Percentiles rank a stretch among this genome's conserved stretches.
phyloP scores from a whole-genome alignment of 257 asterid genomes.

The Solanum neorickii region DNA sequence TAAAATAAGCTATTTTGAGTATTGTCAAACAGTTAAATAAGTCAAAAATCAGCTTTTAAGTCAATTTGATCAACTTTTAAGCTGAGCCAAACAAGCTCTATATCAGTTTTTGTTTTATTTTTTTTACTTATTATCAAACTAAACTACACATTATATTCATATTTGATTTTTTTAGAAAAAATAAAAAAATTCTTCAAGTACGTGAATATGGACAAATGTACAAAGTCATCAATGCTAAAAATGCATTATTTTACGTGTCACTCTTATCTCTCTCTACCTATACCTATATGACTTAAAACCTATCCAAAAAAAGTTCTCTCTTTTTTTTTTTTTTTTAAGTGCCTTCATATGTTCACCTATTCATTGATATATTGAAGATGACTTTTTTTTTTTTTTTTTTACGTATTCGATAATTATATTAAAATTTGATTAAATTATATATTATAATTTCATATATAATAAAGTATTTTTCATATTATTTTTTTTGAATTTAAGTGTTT shows the following conservation, averaged over 20 bases:
- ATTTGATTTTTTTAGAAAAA: not conserved
- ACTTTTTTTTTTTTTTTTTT: no score
- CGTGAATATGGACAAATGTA: not conserved
- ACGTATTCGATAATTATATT: not conserved
- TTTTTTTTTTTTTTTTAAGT: not conserved
- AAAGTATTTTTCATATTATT: no score
- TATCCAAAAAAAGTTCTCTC: not conserved
- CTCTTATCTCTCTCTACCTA: not conserved
- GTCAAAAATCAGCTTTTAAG: no score
- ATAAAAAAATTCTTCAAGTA: not conserved
- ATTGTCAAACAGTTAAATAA: no score
- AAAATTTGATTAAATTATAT: rapidly evolving
- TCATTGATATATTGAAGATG: not conserved
- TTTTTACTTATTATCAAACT: not conserved
- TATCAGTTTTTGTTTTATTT: no score
- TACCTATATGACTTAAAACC: not conserved
- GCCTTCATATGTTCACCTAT: not conserved
- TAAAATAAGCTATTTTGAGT: no score
- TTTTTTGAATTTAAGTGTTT: no score
- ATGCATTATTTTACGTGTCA: not conserved
- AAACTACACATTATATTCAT: not conserved
- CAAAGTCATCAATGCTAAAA: not conserved
- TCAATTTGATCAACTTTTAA: no score
- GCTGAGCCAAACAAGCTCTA: no score
- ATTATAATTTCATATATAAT: no score